Conservation (phyloP, 148 eudicot species). For the Chenopodium berlandieri region DNA sequence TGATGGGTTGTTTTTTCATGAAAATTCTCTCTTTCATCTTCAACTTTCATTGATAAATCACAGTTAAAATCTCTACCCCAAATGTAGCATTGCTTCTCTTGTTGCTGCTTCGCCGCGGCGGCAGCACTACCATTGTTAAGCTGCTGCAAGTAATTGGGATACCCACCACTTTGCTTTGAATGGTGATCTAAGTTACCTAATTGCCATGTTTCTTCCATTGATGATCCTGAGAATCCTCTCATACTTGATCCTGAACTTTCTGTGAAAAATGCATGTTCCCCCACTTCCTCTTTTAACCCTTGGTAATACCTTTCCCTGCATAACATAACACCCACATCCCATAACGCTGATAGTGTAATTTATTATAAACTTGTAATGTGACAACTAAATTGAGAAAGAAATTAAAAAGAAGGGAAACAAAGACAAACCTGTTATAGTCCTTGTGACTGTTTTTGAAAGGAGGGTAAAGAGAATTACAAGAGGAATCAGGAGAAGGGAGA, state of each 20-base stretch:
- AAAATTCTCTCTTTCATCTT: slow-evolving; percentile 28
- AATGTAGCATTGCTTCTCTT: slow-evolving; percentile 33
- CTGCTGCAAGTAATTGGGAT: slow-evolving; percentile 31
- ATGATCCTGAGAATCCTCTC: slow-evolving; percentile 32
- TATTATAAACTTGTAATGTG: neutral
- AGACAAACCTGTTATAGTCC: slow-evolving; percentile 29
- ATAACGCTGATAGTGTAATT: neutral
- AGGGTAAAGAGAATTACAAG: slow-evolving; percentile 34
- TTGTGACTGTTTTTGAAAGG: slow-evolving; percentile 7
- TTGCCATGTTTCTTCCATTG: slow-evolving; percentile 33
- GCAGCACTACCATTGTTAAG: slow-evolving; percentile 6
- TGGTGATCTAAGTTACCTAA: slow-evolving; percentile 18
- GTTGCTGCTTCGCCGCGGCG: slow-evolving; percentile 19
- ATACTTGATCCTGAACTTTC: slow-evolving; percentile 37
- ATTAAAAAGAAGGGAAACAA: neutral
- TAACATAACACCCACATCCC: neutral
- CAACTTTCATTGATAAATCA: slow-evolving; percentile 38
- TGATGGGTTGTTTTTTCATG: slow-evolving; percentile 42
- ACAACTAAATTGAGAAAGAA: neutral
- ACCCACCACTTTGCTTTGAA: slow-evolving; percentile 30
- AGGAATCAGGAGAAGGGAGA: slow-evolving; percentile 29
- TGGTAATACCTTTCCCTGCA: slow-evolving; percentile 42
- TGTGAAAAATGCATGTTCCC: slow-evolving; percentile 47
- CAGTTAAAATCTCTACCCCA: slow-evolving; percentile 50
- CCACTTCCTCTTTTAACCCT: slow-evolving; percentile 43